Evolutionary conservation across 805 yeast species (phyloP).

Genomic region (Maudiozyma saulgeensis): DNA sequence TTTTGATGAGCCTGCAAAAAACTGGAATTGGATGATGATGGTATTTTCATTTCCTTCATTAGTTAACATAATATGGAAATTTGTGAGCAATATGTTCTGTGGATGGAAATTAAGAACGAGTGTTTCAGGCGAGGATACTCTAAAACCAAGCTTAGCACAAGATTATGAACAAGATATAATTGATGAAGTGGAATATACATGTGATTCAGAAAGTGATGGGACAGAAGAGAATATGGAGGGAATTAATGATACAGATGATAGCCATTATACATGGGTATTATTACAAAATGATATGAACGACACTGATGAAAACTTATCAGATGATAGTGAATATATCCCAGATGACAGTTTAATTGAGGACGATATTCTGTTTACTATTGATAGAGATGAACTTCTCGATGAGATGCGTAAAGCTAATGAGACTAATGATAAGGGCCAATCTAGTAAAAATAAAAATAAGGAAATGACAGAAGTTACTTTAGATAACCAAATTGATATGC

Average conservation of each 20-base stretch:
- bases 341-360: neutral
- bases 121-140: too few species aligned
- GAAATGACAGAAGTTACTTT: neutral
- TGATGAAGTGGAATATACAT: neutral
- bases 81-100: too few species aligned
- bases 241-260: neutral
- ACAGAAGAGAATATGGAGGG: neutral
- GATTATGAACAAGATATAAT: neutral
- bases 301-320: neutral
- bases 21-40: too few species aligned
- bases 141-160: too few species aligned
- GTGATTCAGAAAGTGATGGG: neutral
- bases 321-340: slow-evolving; percentile 2
- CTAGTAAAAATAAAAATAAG: neutral
- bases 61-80: too few species aligned
- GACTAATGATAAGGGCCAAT: neutral
- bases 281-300: neutral
- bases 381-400: neutral
- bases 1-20: neutral
- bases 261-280: neutral
- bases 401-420: neutral
- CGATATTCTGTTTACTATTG: neutral
- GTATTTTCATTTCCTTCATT: too few species aligned
- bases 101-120: too few species aligned
- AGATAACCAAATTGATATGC: neutral